Evolutionary conservation across 768 basidiomycete species (phyloP), one percentile per base, ranked within the genome.

Genomic region (Leucogyrophana mollusca): DNA sequence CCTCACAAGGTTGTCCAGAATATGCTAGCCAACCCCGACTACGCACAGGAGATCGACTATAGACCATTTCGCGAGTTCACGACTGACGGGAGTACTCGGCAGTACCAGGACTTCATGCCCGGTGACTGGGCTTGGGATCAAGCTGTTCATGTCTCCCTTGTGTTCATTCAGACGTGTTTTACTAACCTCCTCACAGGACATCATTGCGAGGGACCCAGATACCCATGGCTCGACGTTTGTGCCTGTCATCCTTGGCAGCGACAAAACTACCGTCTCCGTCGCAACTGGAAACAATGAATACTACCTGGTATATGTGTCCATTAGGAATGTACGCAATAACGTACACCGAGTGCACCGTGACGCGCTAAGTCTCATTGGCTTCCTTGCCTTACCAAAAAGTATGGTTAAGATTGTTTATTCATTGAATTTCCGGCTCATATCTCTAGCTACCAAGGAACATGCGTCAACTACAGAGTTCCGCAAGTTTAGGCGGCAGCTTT

Each of bases 361-460:
- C 30, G 54, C 38, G 1, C 45, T 66, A 1, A 27, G 57, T 0
- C 56, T 55, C 0, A 27, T 63, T 4, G 58, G 45, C 10, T 65
- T 66, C 34, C 51, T 65, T 0, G 35, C 61, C 0, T 64, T 67
- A 18, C 64, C 62, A 0, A 64, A 67, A 44, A 52, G 65, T 65
- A 40, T 5, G 49, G 48, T 17, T 49, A 36, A 23, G 16, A 20
- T 3, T 43, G 37, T 10, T 16, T 8, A 8, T 17, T 2, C 21
- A 22, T 3, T 9, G 16, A 23, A 18, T 21, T 27, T 17, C 21
- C 34, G 21, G 27, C 34, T 2, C 23, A 21, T 25, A 2, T 17
- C 27, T 17, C 21, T 20, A 55, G 53, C 41, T 14, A 46, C 34
- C 6, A 9, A 43, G 9, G 41, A 55, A 34, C 48, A 55, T 18